Evolutionary conservation across 2,329 filamentous ascomycete species (phyloP), one percentile per base, ranked within the genome.

Genomic region (Beauveria pseudobassiana): DNA sequence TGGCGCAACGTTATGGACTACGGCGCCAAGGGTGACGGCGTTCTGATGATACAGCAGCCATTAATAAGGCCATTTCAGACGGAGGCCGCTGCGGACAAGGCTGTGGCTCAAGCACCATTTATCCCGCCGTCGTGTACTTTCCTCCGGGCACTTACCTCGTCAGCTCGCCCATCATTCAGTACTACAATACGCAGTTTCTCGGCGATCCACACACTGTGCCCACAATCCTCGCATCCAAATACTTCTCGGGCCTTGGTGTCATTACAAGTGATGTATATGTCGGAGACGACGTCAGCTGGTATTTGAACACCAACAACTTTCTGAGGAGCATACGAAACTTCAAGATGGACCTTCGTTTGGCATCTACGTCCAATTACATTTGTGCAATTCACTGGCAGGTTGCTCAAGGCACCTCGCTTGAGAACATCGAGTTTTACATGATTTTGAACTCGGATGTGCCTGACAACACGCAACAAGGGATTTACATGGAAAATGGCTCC

Each of bases 1-100:
- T 92, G 85, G 75, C 87, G 89, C 67, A 91, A 91, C 68, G 89
- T 93, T 51, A 85, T 83, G 74, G 88, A 91, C 68, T 93, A 83
- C 69, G 89, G 89, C 52, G 89, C 89, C 54, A 83, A 78, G 65
- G 89, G 88, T 75, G 84, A 84, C 71, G 83, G 80, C 58, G 45
- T 59, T 77, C 78, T 5, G 80, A 83, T 64, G 80, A 86, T 63
- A 85, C 83, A 3, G 79, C 73, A 26, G 83, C 83, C 4, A 86
- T 86, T 66, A 77, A 80, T 53, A 49, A 56, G 5, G 78, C 78
- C 3, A 77, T 79, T 45, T 72, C 70, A 12, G 69, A 66, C 57
- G 75, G 76, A 7, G 67, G 69, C 14, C 71, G 77, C 18, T 73
- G 70, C 52, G 70, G 69, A 18, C n/a, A 46, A 34, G 59, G 64